Base-by-base conservation (phyloP, 805 yeast species). In the Candida xyloterini region DNA sequence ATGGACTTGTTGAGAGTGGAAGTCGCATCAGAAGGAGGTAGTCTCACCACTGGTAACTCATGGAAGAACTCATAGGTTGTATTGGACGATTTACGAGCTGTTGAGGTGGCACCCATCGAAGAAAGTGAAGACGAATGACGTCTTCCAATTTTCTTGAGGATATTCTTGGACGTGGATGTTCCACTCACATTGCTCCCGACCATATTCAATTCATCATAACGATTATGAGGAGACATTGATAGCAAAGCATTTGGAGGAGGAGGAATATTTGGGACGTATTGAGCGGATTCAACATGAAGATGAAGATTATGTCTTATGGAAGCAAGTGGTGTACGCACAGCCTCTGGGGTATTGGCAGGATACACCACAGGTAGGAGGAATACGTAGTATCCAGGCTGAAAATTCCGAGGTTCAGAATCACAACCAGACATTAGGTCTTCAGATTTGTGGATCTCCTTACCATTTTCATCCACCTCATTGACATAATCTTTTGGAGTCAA, bases 1-100 rank as follows among this genome's bases (percentile, higher is more conserved):
- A 85, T 74, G 0, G 95, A 88, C 54, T 83, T 85, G 55, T 84
- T 82, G 5, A 78, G 67, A 7, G 76, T 73, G 3, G 78, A 71
- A 25, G 74, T 71, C 2, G 79, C 79, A 55, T 73, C 71, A 5
- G 77, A 71, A 0, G 81, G 81, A 1, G 81, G 81, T 1, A 76
- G 63, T 38, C 81, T 58, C 7, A 74, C 71, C 60, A 72, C 69
- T 2, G 80, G 79, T 24, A 76, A 52, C 29, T 64, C 60, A 23
- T 56, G 52, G 4, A 58, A 54, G 38, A 62, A 70, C 14, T 63
- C 56, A 39, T 65, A 65, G 10, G 73, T 15, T 1, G 54, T 34
- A 14, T 42, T 42, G 14, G 33, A 5, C 3, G 30, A 10, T 11
- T 46, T 44, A 52, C 61, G 30, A 11, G 38, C 21, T 3, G 28